These are phyloP conservation scores for Endothia cerciana DNA, from an alignment of 2,329 filamentous ascomycete species.

Conservation along the genomic window DNA sequence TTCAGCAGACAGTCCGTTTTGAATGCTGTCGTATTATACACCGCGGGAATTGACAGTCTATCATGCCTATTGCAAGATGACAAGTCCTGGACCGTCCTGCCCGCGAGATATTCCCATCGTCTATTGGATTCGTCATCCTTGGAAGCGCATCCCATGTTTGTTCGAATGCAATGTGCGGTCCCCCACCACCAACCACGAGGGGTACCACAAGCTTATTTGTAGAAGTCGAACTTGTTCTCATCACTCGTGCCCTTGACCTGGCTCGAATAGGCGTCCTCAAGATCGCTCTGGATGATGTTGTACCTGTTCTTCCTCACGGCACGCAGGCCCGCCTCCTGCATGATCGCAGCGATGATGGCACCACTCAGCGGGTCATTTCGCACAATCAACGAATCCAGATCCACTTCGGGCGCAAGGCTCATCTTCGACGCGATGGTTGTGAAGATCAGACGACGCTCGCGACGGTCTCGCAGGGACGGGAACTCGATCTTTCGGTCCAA, in stretches of 20 bases:
- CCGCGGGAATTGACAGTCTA: constrained; percentile 18
- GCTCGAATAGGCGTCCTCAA: constrained; percentile 95
- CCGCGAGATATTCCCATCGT: neutral
- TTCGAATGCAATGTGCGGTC: constrained; percentile 11
- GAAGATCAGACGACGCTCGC: constrained; percentile 96
- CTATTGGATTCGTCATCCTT: constrained; percentile 11
- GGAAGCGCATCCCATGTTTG: neutral
- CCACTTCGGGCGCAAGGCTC: constrained; percentile 94
- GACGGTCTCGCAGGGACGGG: constrained; percentile 88
- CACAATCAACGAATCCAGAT: constrained; percentile 93
- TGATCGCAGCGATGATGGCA: constrained; percentile 96
- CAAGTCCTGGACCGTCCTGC: neutral
- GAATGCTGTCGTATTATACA: constrained; percentile 29
- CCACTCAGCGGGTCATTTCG: constrained; percentile 94
- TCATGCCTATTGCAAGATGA: neutral
- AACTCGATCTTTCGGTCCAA: constrained; percentile 99
- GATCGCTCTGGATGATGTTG: constrained; percentile 96
- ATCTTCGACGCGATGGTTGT: constrained; percentile 96
- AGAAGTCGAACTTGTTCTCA: constrained; percentile 86
- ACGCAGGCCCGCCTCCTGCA: constrained; percentile 96
- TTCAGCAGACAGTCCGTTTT: neutral
- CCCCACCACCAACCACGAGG: neutral
- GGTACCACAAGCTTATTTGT: constrained; percentile 62
- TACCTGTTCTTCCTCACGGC: constrained; percentile 98
- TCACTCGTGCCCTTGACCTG: constrained; percentile 82